phyloP scores from a whole-genome alignment of 495 filamentous ascomycete genomes.

The Schizothecium vesticola region DNA sequence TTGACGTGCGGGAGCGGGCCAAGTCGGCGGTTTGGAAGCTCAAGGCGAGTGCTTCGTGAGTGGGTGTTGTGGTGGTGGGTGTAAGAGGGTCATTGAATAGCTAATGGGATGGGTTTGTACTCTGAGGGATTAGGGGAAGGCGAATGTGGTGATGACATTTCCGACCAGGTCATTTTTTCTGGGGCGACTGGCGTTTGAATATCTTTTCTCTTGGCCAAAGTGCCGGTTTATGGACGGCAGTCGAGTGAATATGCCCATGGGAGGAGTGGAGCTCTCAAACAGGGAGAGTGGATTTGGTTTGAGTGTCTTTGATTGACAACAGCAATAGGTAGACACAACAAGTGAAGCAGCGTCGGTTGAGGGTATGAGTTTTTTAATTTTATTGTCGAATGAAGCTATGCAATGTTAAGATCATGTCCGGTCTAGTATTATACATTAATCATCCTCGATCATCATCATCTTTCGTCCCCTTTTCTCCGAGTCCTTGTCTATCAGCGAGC shows the following conservation, averaged over 20 bases:
- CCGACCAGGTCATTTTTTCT: background rate
- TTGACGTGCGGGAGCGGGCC: conserved; percentile 77
- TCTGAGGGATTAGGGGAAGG: background rate
- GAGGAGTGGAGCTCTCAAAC: background rate
- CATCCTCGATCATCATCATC: background rate
- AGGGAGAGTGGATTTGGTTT: background rate
- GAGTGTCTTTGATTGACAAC: background rate
- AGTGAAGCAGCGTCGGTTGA: background rate
- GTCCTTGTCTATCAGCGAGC: background rate
- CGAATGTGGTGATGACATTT: background rate
- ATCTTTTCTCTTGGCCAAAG: background rate
- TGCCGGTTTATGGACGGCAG: background rate
- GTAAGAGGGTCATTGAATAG: background rate
- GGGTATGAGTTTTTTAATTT: background rate
- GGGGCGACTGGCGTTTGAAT: background rate
- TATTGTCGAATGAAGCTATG: background rate
- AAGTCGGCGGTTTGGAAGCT: conserved; percentile 73
- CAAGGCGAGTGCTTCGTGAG: conserved; percentile 19
- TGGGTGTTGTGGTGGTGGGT: background rate
- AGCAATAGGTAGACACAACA: background rate
- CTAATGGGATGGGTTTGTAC: background rate
- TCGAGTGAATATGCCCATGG: background rate
- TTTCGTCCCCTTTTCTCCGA: background rate
- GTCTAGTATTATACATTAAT: background rate
- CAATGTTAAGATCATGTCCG: background rate